These are phyloP conservation scores for Calamus simplicifolius DNA, from an alignment of 176 grass and related monocot genomes.

Conservation along the genomic window DNA sequence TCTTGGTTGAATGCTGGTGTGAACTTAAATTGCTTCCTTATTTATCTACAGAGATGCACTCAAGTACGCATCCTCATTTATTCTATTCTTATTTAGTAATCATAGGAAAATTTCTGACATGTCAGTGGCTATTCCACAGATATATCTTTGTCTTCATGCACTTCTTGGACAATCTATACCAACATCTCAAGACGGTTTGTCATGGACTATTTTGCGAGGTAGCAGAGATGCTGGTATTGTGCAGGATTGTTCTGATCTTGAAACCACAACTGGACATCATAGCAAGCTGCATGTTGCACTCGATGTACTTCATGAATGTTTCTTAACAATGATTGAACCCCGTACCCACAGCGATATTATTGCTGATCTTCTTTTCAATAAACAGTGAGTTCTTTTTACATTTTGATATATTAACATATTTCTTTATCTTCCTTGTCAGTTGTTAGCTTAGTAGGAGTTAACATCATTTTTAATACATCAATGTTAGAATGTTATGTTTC, in stretches of 20 bases:
- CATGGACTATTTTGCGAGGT: slow-evolving; percentile 6
- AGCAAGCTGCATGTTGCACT: slow-evolving; percentile 10
- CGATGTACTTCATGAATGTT: slow-evolving; percentile 9
- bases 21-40: too few species aligned
- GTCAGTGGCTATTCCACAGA: neutral
- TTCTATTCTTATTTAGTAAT: too few species aligned
- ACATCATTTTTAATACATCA: too few species aligned
- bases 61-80: too few species aligned
- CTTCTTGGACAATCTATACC: slow-evolving; percentile 5
- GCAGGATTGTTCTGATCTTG: neutral
- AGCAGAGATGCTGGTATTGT: neutral
- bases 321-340: slow-evolving; percentile 6
- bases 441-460: too few species aligned
- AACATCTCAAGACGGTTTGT: neutral
- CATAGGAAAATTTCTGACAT: too few species aligned
- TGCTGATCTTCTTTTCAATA: slow-evolving; percentile 10
- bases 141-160: slow-evolving; percentile 1
- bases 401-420: neutral
- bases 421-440: too few species aligned
- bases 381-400: slow-evolving; percentile 8
- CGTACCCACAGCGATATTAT: slow-evolving; percentile 13
- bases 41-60: too few species aligned
- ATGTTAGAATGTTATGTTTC: too few species aligned
- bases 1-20: too few species aligned
- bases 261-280: neutral